phyloP scores from a whole-genome alignment of 1,139 yeast species.

The Candida pseudoviswanathii region DNA sequence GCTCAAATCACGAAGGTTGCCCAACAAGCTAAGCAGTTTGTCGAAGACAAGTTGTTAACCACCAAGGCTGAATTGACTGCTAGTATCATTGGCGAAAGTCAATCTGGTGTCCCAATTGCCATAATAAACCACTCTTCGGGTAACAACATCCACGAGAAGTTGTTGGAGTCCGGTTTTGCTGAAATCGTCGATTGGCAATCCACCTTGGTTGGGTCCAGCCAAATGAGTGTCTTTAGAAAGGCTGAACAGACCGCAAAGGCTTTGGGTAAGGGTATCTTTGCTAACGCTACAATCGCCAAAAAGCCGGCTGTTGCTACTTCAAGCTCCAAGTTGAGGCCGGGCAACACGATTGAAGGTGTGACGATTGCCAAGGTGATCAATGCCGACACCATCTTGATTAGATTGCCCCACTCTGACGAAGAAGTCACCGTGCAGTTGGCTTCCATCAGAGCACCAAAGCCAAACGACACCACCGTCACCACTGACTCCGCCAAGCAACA shows the following conservation, averaged over 20 bases:
- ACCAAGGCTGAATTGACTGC: slow-evolving; percentile 56
- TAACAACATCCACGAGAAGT: slow-evolving; percentile 64
- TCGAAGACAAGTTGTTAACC: slow-evolving; percentile 68
- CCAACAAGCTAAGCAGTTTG: slow-evolving; percentile 65
- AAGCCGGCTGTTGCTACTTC: slow-evolving; percentile 19
- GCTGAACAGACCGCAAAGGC: slow-evolving; percentile 71
- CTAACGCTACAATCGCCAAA: slow-evolving; percentile 30
- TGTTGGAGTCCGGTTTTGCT: slow-evolving; percentile 71
- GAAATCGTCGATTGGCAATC: slow-evolving; percentile 86
- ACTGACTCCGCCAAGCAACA: slow-evolving; percentile 35
- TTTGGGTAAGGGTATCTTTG: slow-evolving; percentile 65
- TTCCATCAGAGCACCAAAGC: slow-evolving; percentile 73
- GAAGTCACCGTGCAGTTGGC: slow-evolving; percentile 71
- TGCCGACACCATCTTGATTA: slow-evolving; percentile 66
- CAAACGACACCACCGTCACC: slow-evolving; percentile 57
- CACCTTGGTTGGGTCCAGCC: slow-evolving; percentile 63
- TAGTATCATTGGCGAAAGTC: slow-evolving; percentile 60
- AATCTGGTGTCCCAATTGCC: slow-evolving; percentile 65
- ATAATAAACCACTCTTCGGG: slow-evolving; percentile 71
- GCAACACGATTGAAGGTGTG: slow-evolving; percentile 53
- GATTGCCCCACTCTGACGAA: slow-evolving; percentile 47
- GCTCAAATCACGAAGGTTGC: slow-evolving; percentile 59
- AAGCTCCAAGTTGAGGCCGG: slow-evolving; percentile 38
- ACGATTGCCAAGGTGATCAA: slow-evolving; percentile 61
- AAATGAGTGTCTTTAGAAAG: slow-evolving; percentile 62